A percentile compares a stretch with the other conserved stretches of the same genome.
phyloP scores from a whole-genome alignment of 768 basidiomycete genomes.

The Auriculariales sp. region DNA sequence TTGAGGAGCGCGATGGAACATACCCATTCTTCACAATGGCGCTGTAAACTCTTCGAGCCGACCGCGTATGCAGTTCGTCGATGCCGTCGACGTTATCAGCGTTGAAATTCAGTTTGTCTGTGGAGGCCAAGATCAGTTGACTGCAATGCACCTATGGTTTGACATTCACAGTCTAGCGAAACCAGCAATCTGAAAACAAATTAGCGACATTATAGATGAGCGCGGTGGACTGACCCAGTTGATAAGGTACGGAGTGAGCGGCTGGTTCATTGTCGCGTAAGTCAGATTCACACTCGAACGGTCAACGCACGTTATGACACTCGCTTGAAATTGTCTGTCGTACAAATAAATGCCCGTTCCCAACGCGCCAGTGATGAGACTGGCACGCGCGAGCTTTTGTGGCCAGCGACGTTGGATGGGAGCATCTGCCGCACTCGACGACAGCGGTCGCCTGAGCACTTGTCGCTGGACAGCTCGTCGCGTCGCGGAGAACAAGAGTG shows the following conservation, averaged over 20 bases:
- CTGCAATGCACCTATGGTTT: not conserved
- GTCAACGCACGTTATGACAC: not conserved
- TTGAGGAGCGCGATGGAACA: not conserved
- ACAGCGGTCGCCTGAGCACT: too few relatives aligned
- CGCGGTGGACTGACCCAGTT: not conserved
- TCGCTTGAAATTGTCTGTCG: not conserved
- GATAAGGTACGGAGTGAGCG: not conserved
- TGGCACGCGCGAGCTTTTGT: too few relatives aligned
- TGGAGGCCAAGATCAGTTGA: too few relatives aligned
- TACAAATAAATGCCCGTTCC: too few relatives aligned
- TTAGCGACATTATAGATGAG: not conserved
- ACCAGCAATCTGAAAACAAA: not conserved
- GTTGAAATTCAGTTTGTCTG: slow-evolving; percentile 1
- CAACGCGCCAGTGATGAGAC: too few relatives aligned
- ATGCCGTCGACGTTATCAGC: not conserved
- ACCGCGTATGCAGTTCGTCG: not conserved
- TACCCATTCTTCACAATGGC: not conserved
- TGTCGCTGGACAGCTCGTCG: too few relatives aligned
- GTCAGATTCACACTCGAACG: not conserved
- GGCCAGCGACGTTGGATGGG: too few relatives aligned
- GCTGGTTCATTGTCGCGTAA: not conserved
- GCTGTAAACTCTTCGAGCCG: not conserved
- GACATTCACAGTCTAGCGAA: not conserved
- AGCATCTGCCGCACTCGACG: too few relatives aligned
- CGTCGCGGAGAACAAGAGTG: too few relatives aligned